Percentiles rank a stretch among this genome's conserved stretches.
Conservation (phyloP, 2,329 filamentous ascomycete genomes). For the Alternaria gaisen region DNA sequence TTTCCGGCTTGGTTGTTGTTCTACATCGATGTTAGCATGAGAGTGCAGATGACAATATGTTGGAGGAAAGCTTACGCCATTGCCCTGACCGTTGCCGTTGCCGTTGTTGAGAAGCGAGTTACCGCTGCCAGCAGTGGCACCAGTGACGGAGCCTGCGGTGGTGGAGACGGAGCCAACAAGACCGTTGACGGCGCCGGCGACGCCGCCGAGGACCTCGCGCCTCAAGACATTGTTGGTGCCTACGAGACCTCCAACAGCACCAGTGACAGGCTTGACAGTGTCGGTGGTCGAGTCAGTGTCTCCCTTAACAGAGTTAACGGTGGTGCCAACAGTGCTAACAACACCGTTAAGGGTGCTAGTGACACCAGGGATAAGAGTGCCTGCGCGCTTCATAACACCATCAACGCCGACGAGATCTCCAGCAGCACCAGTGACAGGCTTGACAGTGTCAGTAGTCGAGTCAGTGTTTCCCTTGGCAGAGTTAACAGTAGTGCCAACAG, state of each 20-base stretch:
- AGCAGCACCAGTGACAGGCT: neutral
- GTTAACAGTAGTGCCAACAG: neutral
- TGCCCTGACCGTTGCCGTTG: constrained; percentile 17
- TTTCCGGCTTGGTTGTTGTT: constrained; percentile 5
- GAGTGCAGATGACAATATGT: neutral
- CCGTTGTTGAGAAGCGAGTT: constrained; percentile 13
- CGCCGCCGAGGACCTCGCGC: neutral
- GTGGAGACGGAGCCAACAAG: constrained; percentile 1
- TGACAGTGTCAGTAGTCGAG: neutral
- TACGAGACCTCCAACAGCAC: neutral
- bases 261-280: neutral
- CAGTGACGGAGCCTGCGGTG: constrained; percentile 21
- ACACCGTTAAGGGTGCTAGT: neutral
- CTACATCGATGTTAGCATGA: neutral
- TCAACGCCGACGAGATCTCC: too few relatives aligned
- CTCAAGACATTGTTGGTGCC: neutral
- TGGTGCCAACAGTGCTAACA: neutral
- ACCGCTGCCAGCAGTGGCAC: constrained; percentile 10
- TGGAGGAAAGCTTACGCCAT: constrained; percentile 5
- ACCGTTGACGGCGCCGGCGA: neutral
- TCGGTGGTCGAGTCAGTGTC: neutral
- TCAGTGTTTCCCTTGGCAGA: neutral
- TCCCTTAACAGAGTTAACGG: neutral
- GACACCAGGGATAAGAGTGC: too few relatives aligned
- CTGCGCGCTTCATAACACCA: too few relatives aligned